A percentile compares a stretch with the other conserved stretches of the same genome.
phyloP scores from a whole-genome alignment of 257 asterid species.

The Craterostigma plantagineum region DNA sequence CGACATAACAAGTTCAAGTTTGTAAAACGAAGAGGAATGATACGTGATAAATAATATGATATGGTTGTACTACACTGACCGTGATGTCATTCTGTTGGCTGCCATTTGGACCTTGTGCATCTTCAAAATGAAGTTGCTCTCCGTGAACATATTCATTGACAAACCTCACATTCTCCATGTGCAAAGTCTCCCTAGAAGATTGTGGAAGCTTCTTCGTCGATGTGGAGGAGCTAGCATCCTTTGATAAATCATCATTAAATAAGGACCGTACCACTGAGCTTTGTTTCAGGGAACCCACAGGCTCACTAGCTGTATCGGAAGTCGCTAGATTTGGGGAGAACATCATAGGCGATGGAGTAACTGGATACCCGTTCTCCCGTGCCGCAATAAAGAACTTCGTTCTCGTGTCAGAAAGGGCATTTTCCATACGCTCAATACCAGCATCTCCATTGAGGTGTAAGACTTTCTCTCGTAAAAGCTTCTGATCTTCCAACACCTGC shows the following conservation, averaged over 20 bases:
- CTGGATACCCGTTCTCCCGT: slow-evolving; percentile 28
- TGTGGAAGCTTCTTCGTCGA: slow-evolving; percentile 11
- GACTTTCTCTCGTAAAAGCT: slow-evolving; percentile 66
- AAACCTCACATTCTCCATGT: slow-evolving; percentile 54
- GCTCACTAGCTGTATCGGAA: slow-evolving; percentile 17
- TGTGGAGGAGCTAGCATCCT: slow-evolving; percentile 16
- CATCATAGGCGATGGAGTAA: slow-evolving; percentile 23
- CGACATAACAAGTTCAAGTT: slow-evolving; percentile 2
- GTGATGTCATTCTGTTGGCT: slow-evolving; percentile 19
- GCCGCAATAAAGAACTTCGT: slow-evolving; percentile 38
- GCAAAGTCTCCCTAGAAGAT: slow-evolving; percentile 23
- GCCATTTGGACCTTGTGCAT: slow-evolving; percentile 15
- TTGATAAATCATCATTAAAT: slow-evolving; percentile 24
- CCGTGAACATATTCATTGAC: slow-evolving; percentile 89
- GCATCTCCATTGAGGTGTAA: slow-evolving; percentile 71
- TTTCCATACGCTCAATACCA: slow-evolving; percentile 69
- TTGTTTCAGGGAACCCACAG: slow-evolving; percentile 19
- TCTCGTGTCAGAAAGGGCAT: slow-evolving; percentile 46
- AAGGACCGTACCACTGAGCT: slow-evolving; percentile 47
- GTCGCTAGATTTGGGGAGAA: slow-evolving; percentile 22
- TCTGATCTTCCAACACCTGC: slow-evolving; percentile 71
- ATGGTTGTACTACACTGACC: slow-evolving; percentile 22
- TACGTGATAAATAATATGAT: slow-evolving; percentile 2
- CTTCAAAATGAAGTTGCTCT: slow-evolving; percentile 25
- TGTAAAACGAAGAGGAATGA: not conserved